These are phyloP conservation scores for Venustampulla echinocandica DNA, from an alignment of 495 filamentous ascomycete species.

Conservation along the genomic window DNA sequence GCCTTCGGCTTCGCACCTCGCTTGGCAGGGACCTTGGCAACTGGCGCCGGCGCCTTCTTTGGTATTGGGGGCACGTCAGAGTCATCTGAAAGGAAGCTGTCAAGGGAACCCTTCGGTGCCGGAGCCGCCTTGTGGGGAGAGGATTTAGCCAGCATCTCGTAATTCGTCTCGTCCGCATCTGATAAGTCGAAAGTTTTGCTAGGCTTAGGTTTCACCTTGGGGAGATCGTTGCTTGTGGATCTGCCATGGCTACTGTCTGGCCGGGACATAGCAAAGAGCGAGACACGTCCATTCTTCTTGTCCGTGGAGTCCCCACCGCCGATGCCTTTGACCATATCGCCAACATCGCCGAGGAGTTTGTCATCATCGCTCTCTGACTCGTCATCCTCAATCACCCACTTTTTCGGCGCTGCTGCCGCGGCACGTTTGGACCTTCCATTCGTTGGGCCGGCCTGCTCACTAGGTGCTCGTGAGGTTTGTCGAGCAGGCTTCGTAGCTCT, in stretches of 20 bases:
- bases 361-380: constrained; percentile 44
- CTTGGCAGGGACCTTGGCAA: constrained; percentile 12
- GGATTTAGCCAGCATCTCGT: constrained; percentile 64
- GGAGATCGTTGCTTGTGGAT: constrained; percentile 26
- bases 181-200: constrained; percentile 48
- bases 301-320: constrained; percentile 37
- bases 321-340: constrained; percentile 86
- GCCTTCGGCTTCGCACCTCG: constrained; percentile 16
- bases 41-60: constrained; percentile 24
- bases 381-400: constrained; percentile 19
- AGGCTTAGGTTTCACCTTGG: constrained; percentile 42
- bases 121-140: constrained; percentile 37
- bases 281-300: constrained; percentile 41
- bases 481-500: constrained; percentile 14
- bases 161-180: constrained; percentile 75
- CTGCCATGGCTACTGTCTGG: constrained; percentile 48
- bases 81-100: constrained; percentile 56
- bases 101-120: constrained; percentile 48
- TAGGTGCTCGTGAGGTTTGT: constrained; percentile 24
- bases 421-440: constrained; percentile 22
- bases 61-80: constrained; percentile 27
- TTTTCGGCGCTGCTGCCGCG: constrained; percentile 22
- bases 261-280: constrained; percentile 63
- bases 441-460: constrained; percentile 15
- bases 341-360: constrained; percentile 75